A percentile compares a stretch with the other conserved stretches of the same genome.
These are phyloP conservation scores for Hypoxylon sp. DNA, from an alignment of 2,329 filamentous ascomycete species.

Conservation along the genomic window DNA sequence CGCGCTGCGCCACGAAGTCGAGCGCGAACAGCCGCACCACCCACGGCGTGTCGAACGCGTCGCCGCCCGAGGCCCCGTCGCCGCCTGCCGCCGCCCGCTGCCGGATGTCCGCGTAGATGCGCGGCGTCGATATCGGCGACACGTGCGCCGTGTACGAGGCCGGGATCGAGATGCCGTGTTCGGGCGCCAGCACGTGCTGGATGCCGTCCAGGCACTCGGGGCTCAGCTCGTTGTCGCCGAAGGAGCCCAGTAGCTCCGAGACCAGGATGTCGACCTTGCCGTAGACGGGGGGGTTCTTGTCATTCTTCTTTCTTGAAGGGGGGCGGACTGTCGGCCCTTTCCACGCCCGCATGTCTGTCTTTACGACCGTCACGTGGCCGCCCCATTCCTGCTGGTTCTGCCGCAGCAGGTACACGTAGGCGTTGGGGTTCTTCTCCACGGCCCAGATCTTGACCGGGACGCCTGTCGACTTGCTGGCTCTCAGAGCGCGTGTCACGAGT, in stretches of 20 bases:
- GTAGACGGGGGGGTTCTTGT: conserved; percentile 56
- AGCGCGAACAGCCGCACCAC: conserved; percentile 92
- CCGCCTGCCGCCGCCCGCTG: conserved; percentile 62
- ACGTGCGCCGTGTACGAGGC: conserved; percentile 92
- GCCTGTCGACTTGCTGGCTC: conserved; percentile 77
- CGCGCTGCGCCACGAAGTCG: conserved; percentile 77
- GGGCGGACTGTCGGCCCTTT: conserved; percentile 75
- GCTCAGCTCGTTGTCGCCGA: conserved; percentile 95
- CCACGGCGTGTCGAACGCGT: conserved; percentile 89
- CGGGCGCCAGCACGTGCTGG: conserved; percentile 81
- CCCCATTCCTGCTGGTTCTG: conserved; percentile 87
- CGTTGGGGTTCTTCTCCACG: conserved; percentile 98
- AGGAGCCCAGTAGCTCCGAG: conserved; percentile 92
- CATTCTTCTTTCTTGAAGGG: conserved; percentile 51
- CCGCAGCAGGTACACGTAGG: conserved; percentile 88
- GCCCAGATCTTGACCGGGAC: conserved; percentile 88
- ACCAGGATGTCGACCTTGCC: conserved; percentile 89
- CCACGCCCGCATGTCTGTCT: conserved; percentile 98
- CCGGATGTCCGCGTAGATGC: conserved; percentile 81
- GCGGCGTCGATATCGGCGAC: conserved; percentile 89
- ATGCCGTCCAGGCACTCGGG: conserved; percentile 97
- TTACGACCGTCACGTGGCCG: conserved; percentile 82
- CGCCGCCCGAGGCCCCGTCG: conserved; percentile 60
- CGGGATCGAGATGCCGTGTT: conserved; percentile 91
- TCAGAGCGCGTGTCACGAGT: conserved; percentile 84